These are phyloP conservation scores for Diaporthe caulivora DNA, from an alignment of 2,329 filamentous ascomycete species.

Conservation along the genomic window DNA sequence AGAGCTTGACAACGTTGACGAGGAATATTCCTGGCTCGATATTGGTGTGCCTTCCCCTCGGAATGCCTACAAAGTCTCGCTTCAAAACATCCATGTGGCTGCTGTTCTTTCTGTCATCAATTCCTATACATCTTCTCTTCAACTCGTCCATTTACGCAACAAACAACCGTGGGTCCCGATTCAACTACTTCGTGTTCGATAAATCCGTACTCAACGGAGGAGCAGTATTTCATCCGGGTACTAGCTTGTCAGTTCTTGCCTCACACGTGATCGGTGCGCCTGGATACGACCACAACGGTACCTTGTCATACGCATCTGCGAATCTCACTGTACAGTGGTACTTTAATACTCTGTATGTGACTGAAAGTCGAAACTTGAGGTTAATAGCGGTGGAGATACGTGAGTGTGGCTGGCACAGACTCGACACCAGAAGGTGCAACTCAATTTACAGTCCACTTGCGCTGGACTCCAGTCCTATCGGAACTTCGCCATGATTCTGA, in stretches of 20 bases:
- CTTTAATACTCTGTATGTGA: no score
- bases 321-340: no score
- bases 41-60: conserved; percentile 58
- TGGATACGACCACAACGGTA: no score
- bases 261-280: no score
- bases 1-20: conserved; percentile 63
- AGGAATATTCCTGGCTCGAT: conserved; percentile 53
- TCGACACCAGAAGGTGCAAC: not conserved
- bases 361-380: no score
- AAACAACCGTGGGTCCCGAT: conserved; percentile 30
- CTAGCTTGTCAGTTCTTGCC: not conserved
- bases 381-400: not conserved
- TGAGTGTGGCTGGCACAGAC: not conserved
- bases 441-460: not conserved
- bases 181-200: conserved; percentile 38
- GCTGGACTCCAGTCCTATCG: not conserved
- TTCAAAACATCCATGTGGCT: conserved; percentile 42
- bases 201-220: conserved; percentile 33
- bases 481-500: not conserved
- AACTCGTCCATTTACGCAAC: conserved; percentile 40
- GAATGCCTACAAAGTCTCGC: conserved; percentile 49
- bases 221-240: conserved; percentile 21
- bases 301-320: no score
- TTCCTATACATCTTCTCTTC: conserved; percentile 47
- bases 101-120: conserved; percentile 42